A percentile compares a stretch with the other conserved stretches of the same genome.
These are phyloP conservation scores for Blastosporella zonata DNA, from an alignment of 1,284 basidiomycete species.

Conservation along the genomic window DNA sequence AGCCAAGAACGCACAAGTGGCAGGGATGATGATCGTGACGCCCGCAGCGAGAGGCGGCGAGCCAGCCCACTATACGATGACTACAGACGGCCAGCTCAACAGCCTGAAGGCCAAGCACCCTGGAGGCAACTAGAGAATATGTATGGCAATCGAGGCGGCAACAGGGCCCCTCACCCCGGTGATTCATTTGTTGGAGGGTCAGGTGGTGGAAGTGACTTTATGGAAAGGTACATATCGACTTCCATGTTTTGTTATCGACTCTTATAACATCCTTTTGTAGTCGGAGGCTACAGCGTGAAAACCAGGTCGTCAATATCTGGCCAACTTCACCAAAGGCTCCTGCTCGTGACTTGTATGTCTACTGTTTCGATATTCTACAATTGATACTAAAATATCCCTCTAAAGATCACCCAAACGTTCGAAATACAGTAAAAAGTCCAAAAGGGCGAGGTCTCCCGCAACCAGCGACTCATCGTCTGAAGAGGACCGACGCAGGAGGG, in stretches of 20 bases:
- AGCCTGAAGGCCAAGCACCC: conserved; percentile 32
- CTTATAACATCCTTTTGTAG: conserved; percentile 36
- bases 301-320: conserved; percentile 71
- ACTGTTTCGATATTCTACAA: background rate
- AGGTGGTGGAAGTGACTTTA: conserved; percentile 43
- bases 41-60: conserved; percentile 28
- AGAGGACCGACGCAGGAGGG: conserved; percentile 55
- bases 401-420: conserved; percentile 51
- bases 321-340: conserved; percentile 79
- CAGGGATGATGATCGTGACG: conserved; percentile 16
- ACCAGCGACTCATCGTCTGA: conserved; percentile 58
- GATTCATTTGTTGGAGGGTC: conserved; percentile 21
- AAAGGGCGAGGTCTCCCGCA: conserved; percentile 50
- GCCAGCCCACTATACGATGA: conserved; percentile 48
- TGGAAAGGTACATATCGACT: conserved; percentile 49
- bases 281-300: conserved; percentile 72
- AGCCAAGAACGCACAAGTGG: conserved; percentile 15
- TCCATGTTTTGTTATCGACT: background rate
- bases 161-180: conserved; percentile 21
- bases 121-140: conserved; percentile 49
- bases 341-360: conserved; percentile 51
- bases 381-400: conserved; percentile 3
- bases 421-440: conserved; percentile 60
- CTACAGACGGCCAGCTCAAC: conserved; percentile 34
- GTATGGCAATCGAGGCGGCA: conserved; percentile 37